Percentiles rank a stretch among this genome's conserved stretches.
phyloP scores from a whole-genome alignment of 768 basidiomycete species.

The Tylopilus intermedius region DNA sequence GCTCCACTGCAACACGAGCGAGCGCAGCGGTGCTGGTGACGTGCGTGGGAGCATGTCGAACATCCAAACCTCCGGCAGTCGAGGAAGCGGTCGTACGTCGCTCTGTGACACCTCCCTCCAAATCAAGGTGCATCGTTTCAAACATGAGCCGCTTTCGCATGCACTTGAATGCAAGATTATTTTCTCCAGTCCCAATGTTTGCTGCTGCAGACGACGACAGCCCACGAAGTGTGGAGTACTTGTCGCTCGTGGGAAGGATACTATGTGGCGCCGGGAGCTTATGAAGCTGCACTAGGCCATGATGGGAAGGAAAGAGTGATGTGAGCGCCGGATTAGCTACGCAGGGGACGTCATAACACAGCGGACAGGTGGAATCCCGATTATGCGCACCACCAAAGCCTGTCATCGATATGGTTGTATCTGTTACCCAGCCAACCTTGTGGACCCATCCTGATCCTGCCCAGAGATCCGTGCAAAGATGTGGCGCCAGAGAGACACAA shows the following conservation, averaged over 20 bases:
- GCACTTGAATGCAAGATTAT: conserved; percentile 92
- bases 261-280: conserved; percentile 70
- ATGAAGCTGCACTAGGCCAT: conserved; percentile 79
- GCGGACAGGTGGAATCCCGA: not conserved
- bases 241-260: conserved; percentile 74
- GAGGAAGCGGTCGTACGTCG: conserved; percentile 56
- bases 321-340: conserved; percentile 75
- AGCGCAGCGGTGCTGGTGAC: conserved; percentile 18
- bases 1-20: conserved; percentile 41
- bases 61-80: conserved; percentile 20
- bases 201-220: conserved; percentile 51
- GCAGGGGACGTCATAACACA: conserved; percentile 7
- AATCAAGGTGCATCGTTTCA: conserved; percentile 85
- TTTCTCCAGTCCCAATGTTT: conserved; percentile 75
- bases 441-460: conserved; percentile 68
- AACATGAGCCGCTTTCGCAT: conserved; percentile 83
- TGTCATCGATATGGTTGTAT: conserved; percentile 66
- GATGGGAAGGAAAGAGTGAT: conserved; percentile 73
- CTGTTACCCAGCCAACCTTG: conserved; percentile 74
- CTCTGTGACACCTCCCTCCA: conserved; percentile 81
- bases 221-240: conserved; percentile 78
- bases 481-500: conserved; percentile 61
- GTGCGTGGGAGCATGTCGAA: conserved; percentile 16
- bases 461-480: conserved; percentile 55
- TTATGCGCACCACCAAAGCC: conserved; percentile 70